Conservation (phyloP, 192 early-diverging fungal genomes). For the Ambispora gerdemannii region DNA sequence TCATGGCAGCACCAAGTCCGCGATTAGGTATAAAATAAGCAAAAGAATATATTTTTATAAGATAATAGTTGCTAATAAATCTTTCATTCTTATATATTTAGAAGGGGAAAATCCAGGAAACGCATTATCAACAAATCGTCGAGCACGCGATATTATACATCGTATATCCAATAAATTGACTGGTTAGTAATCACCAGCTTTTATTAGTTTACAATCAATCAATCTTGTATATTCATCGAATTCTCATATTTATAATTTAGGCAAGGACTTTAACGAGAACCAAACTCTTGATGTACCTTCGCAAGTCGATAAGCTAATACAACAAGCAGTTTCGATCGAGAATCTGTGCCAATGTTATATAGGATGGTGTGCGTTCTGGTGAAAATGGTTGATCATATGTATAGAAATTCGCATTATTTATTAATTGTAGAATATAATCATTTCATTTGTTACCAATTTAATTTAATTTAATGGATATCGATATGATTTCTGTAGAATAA, state of each 20-base stretch:
- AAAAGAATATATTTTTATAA: background rate
- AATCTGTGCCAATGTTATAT: constrained; percentile 81
- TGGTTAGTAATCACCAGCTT: constrained; percentile 40
- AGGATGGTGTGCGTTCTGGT: constrained; percentile 62
- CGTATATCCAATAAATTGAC: constrained; percentile 92
- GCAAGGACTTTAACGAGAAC: constrained; percentile 86
- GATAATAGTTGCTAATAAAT: background rate
- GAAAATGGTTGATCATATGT: constrained; percentile 14
- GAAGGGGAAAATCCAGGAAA: constrained; percentile 54
- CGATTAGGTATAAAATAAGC: constrained; percentile 25
- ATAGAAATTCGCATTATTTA: too few species aligned
- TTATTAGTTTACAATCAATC: too few species aligned
- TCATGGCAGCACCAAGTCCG: constrained; percentile 56
- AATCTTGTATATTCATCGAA: background rate
- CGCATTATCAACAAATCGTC: constrained; percentile 61
- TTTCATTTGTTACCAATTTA: too few species aligned
- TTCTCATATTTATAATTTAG: constrained; percentile 17
- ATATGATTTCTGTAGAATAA: too few species aligned
- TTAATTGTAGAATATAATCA: too few species aligned
- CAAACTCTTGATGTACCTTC: constrained; percentile 71
- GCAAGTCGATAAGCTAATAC: constrained; percentile 87
- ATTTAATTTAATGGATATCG: too few species aligned
- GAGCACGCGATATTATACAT: constrained; percentile 81
- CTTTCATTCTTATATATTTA: constrained; percentile 9
- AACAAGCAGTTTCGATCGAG: constrained; percentile 84